Evolutionary conservation across 306 rosid genomes (phyloP), one percentile per base, ranked within the genome.

Genomic region (Inga oerstediana): DNA sequence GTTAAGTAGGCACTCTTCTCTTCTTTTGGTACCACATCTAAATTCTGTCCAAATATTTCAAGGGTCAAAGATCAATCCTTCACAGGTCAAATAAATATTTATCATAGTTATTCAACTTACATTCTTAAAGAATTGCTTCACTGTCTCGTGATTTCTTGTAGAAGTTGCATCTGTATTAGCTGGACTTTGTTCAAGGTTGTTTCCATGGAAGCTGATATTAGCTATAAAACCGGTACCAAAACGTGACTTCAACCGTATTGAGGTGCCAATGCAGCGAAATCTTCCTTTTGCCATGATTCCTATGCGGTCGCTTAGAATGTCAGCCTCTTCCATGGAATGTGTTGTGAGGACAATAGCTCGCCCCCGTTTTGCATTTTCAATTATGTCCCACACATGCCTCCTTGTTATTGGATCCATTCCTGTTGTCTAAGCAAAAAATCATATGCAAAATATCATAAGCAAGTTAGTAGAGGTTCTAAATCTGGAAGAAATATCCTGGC

Each of bases 251-350:
- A 93, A 88, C 85, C 97, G 83, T 83, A 89, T 88, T 41, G 97
- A 92, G 82, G 92, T 95, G 52, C 99, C 99, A 81, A 93, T 92
- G 81, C 99, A 95, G 32, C 92, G 89, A 41, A 95, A 94, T 89
- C 85, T 91, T 73, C 99, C 99, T 86, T 93, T 93, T 30, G 98
- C 97, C 98, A 93, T 95, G 79, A 93, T 95, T 79, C 96, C 98
- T 37, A 95, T 93, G 80, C 97, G 90, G 81, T 95, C 98, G 56
- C 99, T 85, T 84, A 95, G 83, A 85, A 92, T 88, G 84, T 92
- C 97, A 35, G 98, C 99, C 90, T 95, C 99, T 89, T 95, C 99
- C 99, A 95, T 95, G 49, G 98, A 95, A 82, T 95, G 98, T 45
- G 99, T 93, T 67, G 98, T 95, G 49, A 93, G 92, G 81, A 95